These are phyloP conservation scores for Daldinia vernicosa DNA, from an alignment of 495 filamentous ascomycete genomes.

Conservation along the genomic window DNA sequence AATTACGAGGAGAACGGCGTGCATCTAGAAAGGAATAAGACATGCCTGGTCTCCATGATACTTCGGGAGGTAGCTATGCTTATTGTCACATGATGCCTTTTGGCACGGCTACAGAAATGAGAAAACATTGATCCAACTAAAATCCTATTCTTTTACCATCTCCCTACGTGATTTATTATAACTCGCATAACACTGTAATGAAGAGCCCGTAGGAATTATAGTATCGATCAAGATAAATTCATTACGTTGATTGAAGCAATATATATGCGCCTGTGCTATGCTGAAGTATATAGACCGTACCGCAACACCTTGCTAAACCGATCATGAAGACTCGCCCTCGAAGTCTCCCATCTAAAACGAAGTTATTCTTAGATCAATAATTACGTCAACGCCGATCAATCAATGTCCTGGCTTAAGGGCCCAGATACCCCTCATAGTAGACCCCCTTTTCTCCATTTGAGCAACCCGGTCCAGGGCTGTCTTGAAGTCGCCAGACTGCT, in stretches of 20 bases:
- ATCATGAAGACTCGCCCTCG: not conserved
- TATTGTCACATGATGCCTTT: slow-evolving; percentile 63
- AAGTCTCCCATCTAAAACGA: not conserved
- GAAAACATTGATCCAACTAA: slow-evolving; percentile 46
- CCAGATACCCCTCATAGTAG: slow-evolving; percentile 57
- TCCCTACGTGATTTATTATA: slow-evolving; percentile 12
- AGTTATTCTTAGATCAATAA: not conserved
- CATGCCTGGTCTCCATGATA: slow-evolving; percentile 69
- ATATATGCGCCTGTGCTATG: slow-evolving; percentile 23
- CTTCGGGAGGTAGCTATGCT: slow-evolving; percentile 51
- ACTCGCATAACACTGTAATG: not conserved
- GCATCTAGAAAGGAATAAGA: slow-evolving; percentile 42
- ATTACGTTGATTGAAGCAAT: not conserved
- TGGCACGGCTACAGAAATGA: slow-evolving; percentile 58
- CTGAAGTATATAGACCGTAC: not conserved
- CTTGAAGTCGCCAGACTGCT: slow-evolving; percentile 59
- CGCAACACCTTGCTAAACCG: slow-evolving; percentile 8
- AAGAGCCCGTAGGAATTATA: not conserved
- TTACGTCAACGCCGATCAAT: slow-evolving; percentile 8
- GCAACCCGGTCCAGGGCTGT: slow-evolving; percentile 61
- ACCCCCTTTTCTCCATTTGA: slow-evolving; percentile 51
- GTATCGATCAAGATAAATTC: not conserved
- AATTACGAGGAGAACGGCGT: slow-evolving; percentile 75
- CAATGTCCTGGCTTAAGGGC: slow-evolving; percentile 45
- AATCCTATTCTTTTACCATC: not conserved